These are phyloP conservation scores for Tulasnella calospora DNA, from an alignment of 768 basidiomycete genomes.

Conservation along the genomic window DNA sequence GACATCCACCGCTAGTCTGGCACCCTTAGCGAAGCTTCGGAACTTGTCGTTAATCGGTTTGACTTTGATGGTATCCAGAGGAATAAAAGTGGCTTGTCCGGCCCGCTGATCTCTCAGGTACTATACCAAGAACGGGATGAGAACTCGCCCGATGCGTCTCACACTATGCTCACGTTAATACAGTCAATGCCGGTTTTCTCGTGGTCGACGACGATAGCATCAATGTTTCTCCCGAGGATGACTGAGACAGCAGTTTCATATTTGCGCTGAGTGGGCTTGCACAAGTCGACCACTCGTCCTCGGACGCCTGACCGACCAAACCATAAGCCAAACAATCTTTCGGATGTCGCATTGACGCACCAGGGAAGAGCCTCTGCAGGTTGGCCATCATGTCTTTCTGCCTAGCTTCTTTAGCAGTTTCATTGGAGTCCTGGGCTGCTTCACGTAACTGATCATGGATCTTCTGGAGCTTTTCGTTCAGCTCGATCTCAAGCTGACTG, in stretches of 20 bases:
- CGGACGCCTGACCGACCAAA: conserved; percentile 62
- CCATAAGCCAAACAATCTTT: neutral
- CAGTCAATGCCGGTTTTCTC: conserved; percentile 97
- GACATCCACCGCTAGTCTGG: conserved; percentile 78
- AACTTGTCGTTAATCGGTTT: conserved; percentile 94
- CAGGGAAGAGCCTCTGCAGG: conserved; percentile 86
- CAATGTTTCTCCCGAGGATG: conserved; percentile 88
- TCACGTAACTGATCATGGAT: conserved; percentile 80
- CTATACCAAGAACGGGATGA: conserved; percentile 39
- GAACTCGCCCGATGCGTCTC: neutral
- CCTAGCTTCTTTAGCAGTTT: conserved; percentile 75
- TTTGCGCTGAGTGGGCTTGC: conserved; percentile 88
- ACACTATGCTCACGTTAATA: conserved; percentile 63
- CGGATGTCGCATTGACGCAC: conserved; percentile 38
- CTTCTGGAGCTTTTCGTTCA: conserved; percentile 83
- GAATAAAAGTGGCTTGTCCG: conserved; percentile 96
- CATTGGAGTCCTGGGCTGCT: conserved; percentile 82
- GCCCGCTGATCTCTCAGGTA: conserved; percentile 93
- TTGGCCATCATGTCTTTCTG: conserved; percentile 81
- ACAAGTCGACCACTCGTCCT: conserved; percentile 88
- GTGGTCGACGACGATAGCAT: conserved; percentile 92
- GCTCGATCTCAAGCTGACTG: conserved; percentile 85
- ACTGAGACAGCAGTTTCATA: conserved; percentile 90
- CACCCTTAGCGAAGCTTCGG: conserved; percentile 83
- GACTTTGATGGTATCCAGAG: conserved; percentile 93